These are phyloP conservation scores for Penicillium taxi DNA, from an alignment of 495 filamentous ascomycete genomes.

Conservation along the genomic window DNA sequence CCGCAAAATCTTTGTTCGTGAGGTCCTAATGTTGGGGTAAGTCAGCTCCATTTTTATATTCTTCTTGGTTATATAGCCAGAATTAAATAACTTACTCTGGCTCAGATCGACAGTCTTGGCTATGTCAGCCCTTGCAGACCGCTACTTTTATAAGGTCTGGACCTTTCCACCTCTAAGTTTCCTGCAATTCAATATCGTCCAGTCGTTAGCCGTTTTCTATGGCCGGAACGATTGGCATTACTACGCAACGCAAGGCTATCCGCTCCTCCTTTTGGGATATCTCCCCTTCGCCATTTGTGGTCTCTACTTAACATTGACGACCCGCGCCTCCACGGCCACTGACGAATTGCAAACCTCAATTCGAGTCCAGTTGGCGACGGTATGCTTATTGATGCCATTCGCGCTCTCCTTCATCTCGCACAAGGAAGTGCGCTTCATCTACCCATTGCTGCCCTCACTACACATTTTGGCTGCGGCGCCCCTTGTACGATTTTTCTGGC, in stretches of 20 bases:
- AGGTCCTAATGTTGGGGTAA: conserved; percentile 62
- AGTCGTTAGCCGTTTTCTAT: conserved; percentile 84
- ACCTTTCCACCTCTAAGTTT: conserved; percentile 85
- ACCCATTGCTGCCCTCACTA: conserved; percentile 79
- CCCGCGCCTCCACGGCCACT: conserved; percentile 21
- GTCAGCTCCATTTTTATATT: conserved; percentile 9
- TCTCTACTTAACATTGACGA: conserved; percentile 46
- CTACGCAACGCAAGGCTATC: conserved; percentile 83
- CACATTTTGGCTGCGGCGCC: conserved; percentile 70
- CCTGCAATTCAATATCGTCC: conserved; percentile 84
- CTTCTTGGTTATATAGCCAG: neutral
- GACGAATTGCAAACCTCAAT: conserved; percentile 26
- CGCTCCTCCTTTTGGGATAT: conserved; percentile 76
- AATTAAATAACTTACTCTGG: conserved; percentile 7
- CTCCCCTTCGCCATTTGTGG: conserved; percentile 67
- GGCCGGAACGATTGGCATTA: conserved; percentile 89
- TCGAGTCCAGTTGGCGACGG: conserved; percentile 52
- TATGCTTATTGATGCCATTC: conserved; percentile 50
- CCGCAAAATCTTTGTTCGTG: conserved; percentile 48
- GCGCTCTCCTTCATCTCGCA: conserved; percentile 76
- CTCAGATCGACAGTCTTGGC: conserved; percentile 49
- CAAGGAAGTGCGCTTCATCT: conserved; percentile 97
- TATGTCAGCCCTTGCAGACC: conserved; percentile 61
- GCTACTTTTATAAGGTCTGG: conserved; percentile 78
- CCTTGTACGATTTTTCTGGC: conserved; percentile 57